Percentiles rank a stretch among this genome's conserved stretches.
These are phyloP conservation scores for Kazachstania africana DNA, from an alignment of 805 yeast species.

Conservation along the genomic window DNA sequence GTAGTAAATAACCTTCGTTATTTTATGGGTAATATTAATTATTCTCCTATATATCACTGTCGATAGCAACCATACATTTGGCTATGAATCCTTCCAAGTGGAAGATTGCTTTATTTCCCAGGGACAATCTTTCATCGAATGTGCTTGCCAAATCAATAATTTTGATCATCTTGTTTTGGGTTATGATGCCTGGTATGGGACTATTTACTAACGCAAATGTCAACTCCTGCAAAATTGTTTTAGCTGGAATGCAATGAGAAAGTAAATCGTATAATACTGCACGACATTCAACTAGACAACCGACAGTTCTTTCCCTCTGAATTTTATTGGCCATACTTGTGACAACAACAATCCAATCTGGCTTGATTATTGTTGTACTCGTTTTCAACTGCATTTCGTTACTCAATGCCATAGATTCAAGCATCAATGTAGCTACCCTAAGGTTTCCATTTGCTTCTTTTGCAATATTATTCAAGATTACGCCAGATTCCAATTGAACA, in stretches of 20 bases:
- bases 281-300: constrained; percentile 43
- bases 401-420: constrained; percentile 74
- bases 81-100: constrained; percentile 94
- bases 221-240: constrained; percentile 58
- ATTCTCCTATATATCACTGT: too few species aligned
- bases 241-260: constrained; percentile 89
- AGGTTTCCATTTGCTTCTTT: constrained; percentile 53
- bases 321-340: constrained; percentile 50
- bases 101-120: constrained; percentile 83
- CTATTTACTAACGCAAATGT: constrained; percentile 34
- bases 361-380: constrained; percentile 43
- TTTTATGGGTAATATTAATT: too few species aligned
- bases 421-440: constrained; percentile 61
- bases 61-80: constrained; percentile 65
- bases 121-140: constrained; percentile 75
- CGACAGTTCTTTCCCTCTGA: constrained; percentile 50
- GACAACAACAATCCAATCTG: constrained; percentile 89
- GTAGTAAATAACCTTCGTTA: too few species aligned
- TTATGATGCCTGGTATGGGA: constrained; percentile 6
- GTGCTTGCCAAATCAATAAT: constrained; percentile 51
- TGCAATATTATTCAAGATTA: constrained; percentile 43
- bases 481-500: constrained; percentile 29
- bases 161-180: constrained; percentile 27
- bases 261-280: constrained; percentile 68
- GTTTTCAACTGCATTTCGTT: constrained; percentile 37